Evolutionary conservation across 2,329 filamentous ascomycete genomes (phyloP), one percentile per base, ranked within the genome.

Genomic region (Clonostachys rhizophaga): DNA sequence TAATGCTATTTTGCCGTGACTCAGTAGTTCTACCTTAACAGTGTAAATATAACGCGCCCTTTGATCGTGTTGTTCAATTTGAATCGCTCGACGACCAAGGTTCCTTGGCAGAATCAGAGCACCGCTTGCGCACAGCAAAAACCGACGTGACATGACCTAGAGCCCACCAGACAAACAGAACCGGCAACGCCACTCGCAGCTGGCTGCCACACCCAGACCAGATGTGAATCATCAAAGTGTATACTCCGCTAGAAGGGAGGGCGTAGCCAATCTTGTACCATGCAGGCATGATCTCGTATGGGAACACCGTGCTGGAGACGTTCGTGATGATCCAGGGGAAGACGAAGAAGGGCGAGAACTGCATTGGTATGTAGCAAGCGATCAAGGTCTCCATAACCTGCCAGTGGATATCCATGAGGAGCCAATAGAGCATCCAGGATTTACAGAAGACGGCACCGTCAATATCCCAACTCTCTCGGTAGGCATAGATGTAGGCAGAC

Each of bases 101-200:
- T 10, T 30, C 24, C 24, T 30, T 30, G 24, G 24, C 24, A 10
- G 24, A 10, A 47, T 64, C 62, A 36, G 14, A 8, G 36, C 36
- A 39, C 36, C 36, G 36, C 36, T 39, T 39, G 36, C 36, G 36
- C 4, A 39, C 17, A 39, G 36, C 14, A n/a, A 39, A 18, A n/a
- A 18, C 36, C 14, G 36, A n/a, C 14, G 36, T 39, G 36, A n/a
- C 5, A 39, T 39, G 36, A 5, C 36, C 36, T 8, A 39, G 7
- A n/a, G 17, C 36, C 36, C 36, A 39, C 36, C 36, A 39, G 4
- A 4, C 36, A 18, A 39, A 39, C 36, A 39, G 14, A n/a, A n/a
- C 36, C 24, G 24, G 24, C 24, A 30, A 10, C 9, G 24, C 24
- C 24, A 30, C 24, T 30, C 24, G 3, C 8, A 30, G 24, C 24